Evolutionary conservation across 352 stramenopile species (phyloP), one percentile per base, ranked within the genome.

Genomic region (Globisporangium iwayamae): DNA sequence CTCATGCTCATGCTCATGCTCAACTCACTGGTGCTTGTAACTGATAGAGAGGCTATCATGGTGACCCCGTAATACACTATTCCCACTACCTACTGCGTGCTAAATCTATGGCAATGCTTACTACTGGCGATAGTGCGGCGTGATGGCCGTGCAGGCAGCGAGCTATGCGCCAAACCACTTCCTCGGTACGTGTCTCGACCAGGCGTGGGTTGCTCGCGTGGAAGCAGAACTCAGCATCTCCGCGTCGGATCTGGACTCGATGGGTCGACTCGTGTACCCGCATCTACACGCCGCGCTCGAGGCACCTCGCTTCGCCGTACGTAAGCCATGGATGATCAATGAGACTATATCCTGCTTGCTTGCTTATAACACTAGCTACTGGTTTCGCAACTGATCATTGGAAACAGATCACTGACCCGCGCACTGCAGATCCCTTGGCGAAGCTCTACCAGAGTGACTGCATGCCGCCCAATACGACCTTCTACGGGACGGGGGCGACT

Each of bases 171-270:
- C 69, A 2, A 82, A 85, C 47, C 45, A 81, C 36, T 65, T 79
- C 13, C 59, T 85, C 16, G 74, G 76, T 36, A 73, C 65, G 30
- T 81, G 76, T 22, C 65, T 85, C 7, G 72, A 81, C 28, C 45
- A 79, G 3, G 48, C 11, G n/a, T 85, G 76, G 76, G 74, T 69
- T 22, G 51, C 65, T 9, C 52, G 39, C 0, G 55, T 78, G 1
- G 70, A 71, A 22, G 43, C 59, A 6, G 56, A 60, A 20, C 43
- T 78, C 30, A 69, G 64, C 4, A 71, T 85, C 18, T 85, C 69
- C 2, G 56, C 62, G 9, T 48, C 20, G 0, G 65, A 67, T 9
- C 65, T 70, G 3, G 67, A 79, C 48, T 69, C 55, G 6, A 45
- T 61, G 22, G 72, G 64, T 0, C 62, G 61, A 4, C 45, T 77